Evolutionary conservation across 371 early-diverging fungal genomes (phyloP), one percentile per base, ranked within the genome.

Genomic region (Entomophthora muscae): DNA sequence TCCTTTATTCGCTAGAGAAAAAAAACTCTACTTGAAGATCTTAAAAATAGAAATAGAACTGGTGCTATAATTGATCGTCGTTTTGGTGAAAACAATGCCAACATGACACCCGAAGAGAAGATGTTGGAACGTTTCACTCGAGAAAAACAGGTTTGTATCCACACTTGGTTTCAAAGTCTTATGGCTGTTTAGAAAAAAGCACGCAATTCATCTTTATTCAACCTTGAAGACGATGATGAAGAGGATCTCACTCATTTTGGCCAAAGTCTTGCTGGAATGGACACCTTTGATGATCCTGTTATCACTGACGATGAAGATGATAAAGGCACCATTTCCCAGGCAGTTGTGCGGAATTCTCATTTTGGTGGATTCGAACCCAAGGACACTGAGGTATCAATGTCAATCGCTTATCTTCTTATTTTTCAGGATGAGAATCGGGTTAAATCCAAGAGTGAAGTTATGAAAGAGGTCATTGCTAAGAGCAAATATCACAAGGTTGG

Each of bases 391-490:
- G 27, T 29, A 58, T 1, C 2, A 10, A 42, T 5, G 5, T 62
- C 2, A 2, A n/a, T 23, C 31, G 31, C 12, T 51, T 23, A 23
- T 33, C 10, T 1, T 7, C 12, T 24, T 27, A 22, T 30, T 12
- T 52, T 58, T 52, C 57, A 69, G 69, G 67, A 65, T 21, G 60
- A 68, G 23, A 63, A 69, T 29, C 67, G 68, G 32, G 68, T 63
- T 64, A 94, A 92, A 72, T 82, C 90, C 27, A 88, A 89, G 70
- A 80, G 81, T 28, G 96, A 98, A 73, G 71, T 98, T 61, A 96
- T 96, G 98, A 86, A 89, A 70, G 96, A 98, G 71, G 75, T 98
- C 28, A 96, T 98, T 61, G 88, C 91, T 31, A 98, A 98, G 76
- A 88, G 90, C 78, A 98, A 98, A 73, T 67, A 82, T 70, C 84